Evolutionary conservation across 768 basidiomycete species (phyloP).

Genomic region (Cantharellus anzutake): DNA sequence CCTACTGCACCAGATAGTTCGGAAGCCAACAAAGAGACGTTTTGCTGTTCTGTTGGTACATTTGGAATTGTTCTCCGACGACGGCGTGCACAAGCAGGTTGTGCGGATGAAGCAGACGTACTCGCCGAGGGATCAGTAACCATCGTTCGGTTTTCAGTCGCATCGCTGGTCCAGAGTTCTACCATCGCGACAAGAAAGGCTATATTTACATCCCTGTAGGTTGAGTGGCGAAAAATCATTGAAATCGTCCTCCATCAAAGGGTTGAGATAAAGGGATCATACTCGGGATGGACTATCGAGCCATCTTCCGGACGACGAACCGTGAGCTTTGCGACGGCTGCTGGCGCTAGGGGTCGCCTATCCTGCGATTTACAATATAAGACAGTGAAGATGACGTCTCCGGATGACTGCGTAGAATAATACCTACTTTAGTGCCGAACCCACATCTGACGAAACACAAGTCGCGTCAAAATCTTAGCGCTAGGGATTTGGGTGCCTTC

Average conservation of each 20-base stretch:
- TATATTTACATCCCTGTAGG: constrained; percentile 54
- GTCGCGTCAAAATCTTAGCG: neutral
- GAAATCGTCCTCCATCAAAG: neutral
- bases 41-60: too few species aligned
- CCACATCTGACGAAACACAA: constrained; percentile 26
- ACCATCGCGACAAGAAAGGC: constrained; percentile 82
- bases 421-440: constrained; percentile 75
- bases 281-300: constrained; percentile 57
- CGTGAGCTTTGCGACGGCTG: constrained; percentile 71
- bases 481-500: neutral
- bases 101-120: neutral
- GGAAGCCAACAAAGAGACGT: too few species aligned
- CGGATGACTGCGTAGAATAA: neutral
- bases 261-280: constrained; percentile 14
- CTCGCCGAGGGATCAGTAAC: neutral
- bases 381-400: too few species aligned
- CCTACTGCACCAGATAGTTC: too few species aligned
- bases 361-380: constrained; percentile 31
- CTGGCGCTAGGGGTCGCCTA: constrained; percentile 80
- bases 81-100: too few species aligned
- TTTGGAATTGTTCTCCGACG: too few species aligned
- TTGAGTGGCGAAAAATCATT: neutral
- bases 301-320: constrained; percentile 43
- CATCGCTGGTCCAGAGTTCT: constrained; percentile 82
- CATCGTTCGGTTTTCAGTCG: constrained; percentile 18